These are phyloP conservation scores for Tillandsia fasciculata DNA, from an alignment of 176 grass and related monocot genomes.

Conservation along the genomic window DNA sequence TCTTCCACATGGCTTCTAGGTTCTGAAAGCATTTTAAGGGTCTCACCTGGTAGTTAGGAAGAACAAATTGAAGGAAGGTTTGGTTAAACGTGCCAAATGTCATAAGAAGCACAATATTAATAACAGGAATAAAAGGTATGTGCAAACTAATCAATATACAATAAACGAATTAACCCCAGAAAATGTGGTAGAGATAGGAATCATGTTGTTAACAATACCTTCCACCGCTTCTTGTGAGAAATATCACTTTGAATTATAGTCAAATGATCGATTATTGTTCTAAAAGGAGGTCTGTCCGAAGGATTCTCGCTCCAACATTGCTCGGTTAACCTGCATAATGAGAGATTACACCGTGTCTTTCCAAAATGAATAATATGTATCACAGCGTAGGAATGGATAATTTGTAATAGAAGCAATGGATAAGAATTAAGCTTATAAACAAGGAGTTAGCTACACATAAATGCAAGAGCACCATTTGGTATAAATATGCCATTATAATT, in stretches of 20 bases:
- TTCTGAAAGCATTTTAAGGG: constrained; percentile 46
- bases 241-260: constrained; percentile 53
- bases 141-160: neutral
- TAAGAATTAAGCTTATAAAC: too few species aligned
- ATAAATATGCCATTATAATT: too few species aligned
- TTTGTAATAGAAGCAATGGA: too few species aligned
- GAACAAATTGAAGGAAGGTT: neutral
- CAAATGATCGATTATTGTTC: constrained; percentile 49
- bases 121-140: neutral
- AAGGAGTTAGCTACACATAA: too few species aligned
- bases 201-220: constrained; percentile 28
- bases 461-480: too few species aligned
- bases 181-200: too few species aligned
- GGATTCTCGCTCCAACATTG: constrained; percentile 93
- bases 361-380: constrained; percentile 3
- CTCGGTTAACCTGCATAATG: constrained; percentile 69
- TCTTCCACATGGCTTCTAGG: constrained; percentile 73
- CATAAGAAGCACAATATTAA: neutral
- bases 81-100: neutral
- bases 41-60: constrained; percentile 31
- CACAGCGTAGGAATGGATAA: too few species aligned
- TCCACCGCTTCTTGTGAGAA: constrained; percentile 55
- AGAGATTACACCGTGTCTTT: neutral
- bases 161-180: neutral
- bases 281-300: constrained; percentile 66